Conservation (phyloP, 2,329 filamentous ascomycete species). For the Fusarium sulawesiense region DNA sequence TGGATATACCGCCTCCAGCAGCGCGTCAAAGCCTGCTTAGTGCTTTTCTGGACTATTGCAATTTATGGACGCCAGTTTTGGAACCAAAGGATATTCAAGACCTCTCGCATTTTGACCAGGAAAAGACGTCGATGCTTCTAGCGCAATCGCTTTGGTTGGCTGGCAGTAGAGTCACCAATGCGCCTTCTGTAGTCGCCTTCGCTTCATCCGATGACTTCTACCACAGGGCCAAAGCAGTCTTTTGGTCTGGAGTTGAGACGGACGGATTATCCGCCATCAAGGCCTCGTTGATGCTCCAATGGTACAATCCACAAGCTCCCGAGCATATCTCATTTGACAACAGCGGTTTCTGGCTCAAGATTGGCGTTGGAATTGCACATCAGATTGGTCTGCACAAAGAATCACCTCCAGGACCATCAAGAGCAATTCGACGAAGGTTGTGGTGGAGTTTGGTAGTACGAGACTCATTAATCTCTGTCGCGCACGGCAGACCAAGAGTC, state of each 20-base stretch:
- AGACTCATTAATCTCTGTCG: slow-evolving; percentile 1
- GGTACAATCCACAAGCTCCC: slow-evolving; percentile 1
- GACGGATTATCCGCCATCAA: not conserved
- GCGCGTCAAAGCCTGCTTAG: not conserved
- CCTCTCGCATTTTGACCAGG: not conserved
- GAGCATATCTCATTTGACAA: slow-evolving; percentile 5
- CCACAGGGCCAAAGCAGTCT: slow-evolving; percentile 1
- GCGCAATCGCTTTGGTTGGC: slow-evolving; percentile 1
- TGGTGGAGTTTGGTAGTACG: slow-evolving; percentile 7
- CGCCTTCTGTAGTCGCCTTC: not conserved
- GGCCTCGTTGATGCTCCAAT: not conserved
- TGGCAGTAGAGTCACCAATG: not conserved
- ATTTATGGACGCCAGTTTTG: not conserved
- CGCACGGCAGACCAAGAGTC: not conserved
- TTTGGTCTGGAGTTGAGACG: not conserved
- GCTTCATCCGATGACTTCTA: not conserved
- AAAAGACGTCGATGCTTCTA: not conserved
- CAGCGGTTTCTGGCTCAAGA: slow-evolving; percentile 4
- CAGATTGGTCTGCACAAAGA: slow-evolving; percentile 2
- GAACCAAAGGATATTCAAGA: not conserved
- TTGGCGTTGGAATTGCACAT: not conserved
- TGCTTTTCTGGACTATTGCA: not conserved
- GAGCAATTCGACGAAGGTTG: not conserved
- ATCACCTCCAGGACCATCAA: not conserved
- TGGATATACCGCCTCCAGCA: not conserved